phyloP scores from a whole-genome alignment of 176 grass and related monocot species.

The Musa schizocarpa region DNA sequence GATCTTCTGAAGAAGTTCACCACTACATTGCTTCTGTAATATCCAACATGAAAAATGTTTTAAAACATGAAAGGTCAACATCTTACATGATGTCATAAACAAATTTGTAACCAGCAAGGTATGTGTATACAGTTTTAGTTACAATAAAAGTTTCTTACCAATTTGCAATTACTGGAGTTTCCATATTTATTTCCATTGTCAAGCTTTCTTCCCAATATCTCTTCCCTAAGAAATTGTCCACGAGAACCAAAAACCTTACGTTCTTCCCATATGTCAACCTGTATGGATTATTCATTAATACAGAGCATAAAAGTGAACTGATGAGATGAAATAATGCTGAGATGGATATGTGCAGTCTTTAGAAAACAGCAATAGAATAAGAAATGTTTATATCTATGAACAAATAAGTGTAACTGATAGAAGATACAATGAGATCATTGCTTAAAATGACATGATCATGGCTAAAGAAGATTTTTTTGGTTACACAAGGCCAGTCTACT shows the following conservation, averaged over 20 bases:
- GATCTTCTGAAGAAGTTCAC: constrained; percentile 58
- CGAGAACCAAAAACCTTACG: constrained; percentile 75
- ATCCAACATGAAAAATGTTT: constrained; percentile 11
- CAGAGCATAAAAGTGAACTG: neutral
- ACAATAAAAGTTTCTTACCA: constrained; percentile 33
- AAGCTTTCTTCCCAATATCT: constrained; percentile 39
- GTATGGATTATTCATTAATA: constrained; percentile 2
- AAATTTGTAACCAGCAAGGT: neutral
- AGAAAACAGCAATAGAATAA: neutral
- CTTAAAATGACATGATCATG: too few species aligned
- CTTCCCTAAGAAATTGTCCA: constrained; percentile 72
- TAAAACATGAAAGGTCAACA: neutral
- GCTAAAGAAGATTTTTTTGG: too few species aligned
- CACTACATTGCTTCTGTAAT: constrained; percentile 48
- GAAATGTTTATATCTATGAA: neutral
- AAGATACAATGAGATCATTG: too few species aligned
- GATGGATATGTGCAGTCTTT: neutral
- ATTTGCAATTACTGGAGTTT: constrained; percentile 34
- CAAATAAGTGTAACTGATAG: too few species aligned
- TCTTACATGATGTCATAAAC: neutral
- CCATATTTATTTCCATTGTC: constrained; percentile 36
- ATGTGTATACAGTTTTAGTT: neutral
- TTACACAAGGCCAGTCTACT: neutral
- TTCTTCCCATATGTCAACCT: constrained; percentile 89
- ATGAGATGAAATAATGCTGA: neutral